Conservation (phyloP, 1,284 basidiomycete species). For the Sphagnurus paluster region DNA sequence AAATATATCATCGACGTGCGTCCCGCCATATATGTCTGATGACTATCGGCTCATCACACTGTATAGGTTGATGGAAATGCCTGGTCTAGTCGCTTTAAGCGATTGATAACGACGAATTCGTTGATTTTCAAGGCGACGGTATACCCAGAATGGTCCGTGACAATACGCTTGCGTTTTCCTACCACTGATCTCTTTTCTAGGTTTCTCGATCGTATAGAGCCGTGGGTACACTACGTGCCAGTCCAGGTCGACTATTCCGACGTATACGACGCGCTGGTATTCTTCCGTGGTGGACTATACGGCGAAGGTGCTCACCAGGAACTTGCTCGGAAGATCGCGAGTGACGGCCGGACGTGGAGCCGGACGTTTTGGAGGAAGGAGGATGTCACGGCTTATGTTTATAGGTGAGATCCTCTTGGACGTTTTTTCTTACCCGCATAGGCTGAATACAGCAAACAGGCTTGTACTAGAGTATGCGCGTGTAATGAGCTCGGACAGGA, state of each 20-base stretch:
- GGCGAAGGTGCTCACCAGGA: constrained; percentile 56
- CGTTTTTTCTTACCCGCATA: not conserved
- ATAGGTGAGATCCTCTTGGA: constrained; percentile 41
- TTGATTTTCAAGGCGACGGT: constrained; percentile 64
- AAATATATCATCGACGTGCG: constrained; percentile 69
- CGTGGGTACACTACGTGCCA: constrained; percentile 69
- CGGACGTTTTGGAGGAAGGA: constrained; percentile 60
- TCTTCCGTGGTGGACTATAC: constrained; percentile 56
- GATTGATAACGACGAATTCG: constrained; percentile 61
- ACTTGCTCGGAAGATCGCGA: constrained; percentile 55
- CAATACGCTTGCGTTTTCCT: not conserved
- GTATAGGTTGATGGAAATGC: constrained; percentile 63
- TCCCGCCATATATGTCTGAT: constrained; percentile 11
- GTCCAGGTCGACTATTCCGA: constrained; percentile 58
- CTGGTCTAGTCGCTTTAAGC: constrained; percentile 70
- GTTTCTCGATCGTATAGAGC: constrained; percentile 47
- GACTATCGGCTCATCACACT: not conserved
- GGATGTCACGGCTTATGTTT: constrained; percentile 66
- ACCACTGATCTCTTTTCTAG: constrained; percentile 16
- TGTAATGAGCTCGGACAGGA: constrained; percentile 20
- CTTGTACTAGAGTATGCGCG: constrained; percentile 22
- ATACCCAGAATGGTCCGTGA: constrained; percentile 61
- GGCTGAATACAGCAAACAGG: constrained; percentile 3
- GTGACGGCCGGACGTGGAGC: constrained; percentile 60
- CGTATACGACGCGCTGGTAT: constrained; percentile 57